Base-by-base conservation (phyloP, 495 filamentous ascomycete species). In the Evansstolkia leycettana region DNA sequence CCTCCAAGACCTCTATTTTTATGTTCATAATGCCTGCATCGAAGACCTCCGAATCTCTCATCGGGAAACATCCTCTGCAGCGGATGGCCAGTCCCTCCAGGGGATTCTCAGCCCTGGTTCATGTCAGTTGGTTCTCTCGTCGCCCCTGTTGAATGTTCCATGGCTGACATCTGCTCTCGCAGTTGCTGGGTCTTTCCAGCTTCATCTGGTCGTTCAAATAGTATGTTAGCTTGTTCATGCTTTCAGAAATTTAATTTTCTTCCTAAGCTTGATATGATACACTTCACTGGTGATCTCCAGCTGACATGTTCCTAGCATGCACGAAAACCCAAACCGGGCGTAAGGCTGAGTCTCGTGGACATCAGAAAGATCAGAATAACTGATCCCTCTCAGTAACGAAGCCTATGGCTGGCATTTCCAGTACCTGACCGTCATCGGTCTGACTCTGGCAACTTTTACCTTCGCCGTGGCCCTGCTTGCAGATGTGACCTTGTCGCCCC, bases 321-420 rank as follows among this genome's bases (percentile, higher is more conserved):
- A 64, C 23, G 61, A 65, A 2, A 64, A 67, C 26, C 63, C 63
- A 6, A 65, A 60, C 31, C 44, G 33, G 29, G 63, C 64, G 65
- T 72, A 58, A 50, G 64, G 41, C 8, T 23, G 26, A 33, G 20
- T 9, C 16, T 34, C n/a, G n/a, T n/a, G n/a, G n/a, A n/a, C n/a
- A n/a, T n/a, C n/a, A n/a, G n/a, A n/a, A n/a, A n/a, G n/a, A n/a
- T n/a, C n/a, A n/a, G n/a, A n/a, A n/a, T n/a, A n/a, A n/a, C 39
- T 45, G 35, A 47, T 47, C 17, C 28, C 33, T 35, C 17, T 36
- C 31, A 76, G 80, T 34, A 78, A 77, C 41, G 62, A 72, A 9
- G 73, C 79, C 14, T 90, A 80, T 49, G 86, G 84, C 15, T 87
- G 83, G 69, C 81, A 88, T 52, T 79, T 80, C 46, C 83, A 89